A percentile compares a stretch with the other conserved stretches of the same genome.
phyloP scores from a whole-genome alignment of 495 filamentous ascomycete genomes.

The Talaromyces nanjingensis region DNA sequence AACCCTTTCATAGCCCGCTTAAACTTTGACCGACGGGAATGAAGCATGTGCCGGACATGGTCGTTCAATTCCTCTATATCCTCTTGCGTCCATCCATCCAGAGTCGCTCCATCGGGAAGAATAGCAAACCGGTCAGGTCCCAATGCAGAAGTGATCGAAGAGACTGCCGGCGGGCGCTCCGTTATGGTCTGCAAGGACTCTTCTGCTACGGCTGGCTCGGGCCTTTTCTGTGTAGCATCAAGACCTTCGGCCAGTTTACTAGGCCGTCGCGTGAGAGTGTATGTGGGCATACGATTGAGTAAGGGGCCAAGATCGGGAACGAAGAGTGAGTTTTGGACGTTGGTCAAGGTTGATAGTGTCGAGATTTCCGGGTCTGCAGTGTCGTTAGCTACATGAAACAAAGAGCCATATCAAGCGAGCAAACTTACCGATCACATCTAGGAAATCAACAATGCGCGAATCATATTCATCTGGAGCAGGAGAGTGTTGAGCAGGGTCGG shows the following conservation, averaged over 20 bases:
- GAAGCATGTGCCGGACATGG: conserved; percentile 74
- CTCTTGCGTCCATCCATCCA: conserved; percentile 62
- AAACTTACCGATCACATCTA: conserved; percentile 62
- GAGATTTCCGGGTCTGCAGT: conserved; percentile 63
- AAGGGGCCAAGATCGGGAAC: conserved; percentile 60
- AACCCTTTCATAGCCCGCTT: conserved; percentile 71
- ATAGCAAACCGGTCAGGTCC: conserved; percentile 32
- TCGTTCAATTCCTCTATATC: conserved; percentile 71
- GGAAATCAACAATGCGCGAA: conserved; percentile 55
- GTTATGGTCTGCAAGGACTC: conserved; percentile 18
- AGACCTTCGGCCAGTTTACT: conserved; percentile 16
- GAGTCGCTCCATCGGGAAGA: conserved; percentile 46
- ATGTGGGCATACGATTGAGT: conserved; percentile 66
- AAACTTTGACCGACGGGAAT: conserved; percentile 68
- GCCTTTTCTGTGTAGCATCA: conserved; percentile 24
- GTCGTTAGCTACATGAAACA: not conserved
- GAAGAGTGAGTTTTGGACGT: conserved; percentile 75
- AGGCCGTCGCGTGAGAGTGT: conserved; percentile 53
- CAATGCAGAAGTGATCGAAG: conserved; percentile 28
- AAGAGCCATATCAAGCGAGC: not conserved
- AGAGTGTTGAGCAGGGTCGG: conserved; percentile 15
- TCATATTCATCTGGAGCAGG: conserved; percentile 39
- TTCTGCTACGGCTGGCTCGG: conserved; percentile 21
- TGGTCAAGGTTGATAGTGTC: conserved; percentile 66
- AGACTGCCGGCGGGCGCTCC: conserved; percentile 19